Evolutionary conservation across 1,284 basidiomycete genomes (phyloP), one percentile per base, ranked within the genome.

Genomic region (Puccinia triticina): DNA sequence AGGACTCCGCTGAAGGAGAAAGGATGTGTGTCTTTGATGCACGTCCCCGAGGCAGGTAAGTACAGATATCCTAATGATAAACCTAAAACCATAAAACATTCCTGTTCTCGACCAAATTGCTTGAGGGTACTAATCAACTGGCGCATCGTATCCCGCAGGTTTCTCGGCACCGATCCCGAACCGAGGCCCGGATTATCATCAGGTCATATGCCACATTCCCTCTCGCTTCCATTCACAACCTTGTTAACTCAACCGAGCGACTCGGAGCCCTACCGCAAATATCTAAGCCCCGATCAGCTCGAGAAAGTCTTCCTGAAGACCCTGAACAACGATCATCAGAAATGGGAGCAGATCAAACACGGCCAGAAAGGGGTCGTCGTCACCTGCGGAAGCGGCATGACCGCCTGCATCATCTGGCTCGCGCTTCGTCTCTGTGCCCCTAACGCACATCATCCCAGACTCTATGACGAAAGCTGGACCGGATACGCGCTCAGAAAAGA

Each of bases 161-260:
- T 87, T 83, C 84, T 86, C 53, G 96, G 96, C 34, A 89, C 89
- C 40, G 92, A 92, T 71, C 93, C 95, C 10, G 97, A 99, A 87
- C 97, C 97, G 5, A 91, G 96, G 26, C 90, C 93, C 0, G 92
- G 92, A 11, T 89, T 99, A 73, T 90, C 93, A 12, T 94, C 93
- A 0, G 97, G 97, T 0, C 97, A 99, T 87, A 96, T 99, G 83
- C 96, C 96, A 0, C 88, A 92, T 87, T 93, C 95, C 0, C 89
- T 91, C 84, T 93, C 94, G 0, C 89, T 98, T 23, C 94, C 96
- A 1, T 98, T 98, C 88, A 91, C 90, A 82, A 84, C 89, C 16
- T 93, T 99, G 86, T 89, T 98, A 81, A 88, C 90, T 84, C 26
- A 46, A 3, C 86, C 85, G 55, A 83, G 78, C n/a, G 78, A 71